Evolutionary conservation across 2,329 filamentous ascomycete species (phyloP).

Genomic region (Apiospora marii): DNA sequence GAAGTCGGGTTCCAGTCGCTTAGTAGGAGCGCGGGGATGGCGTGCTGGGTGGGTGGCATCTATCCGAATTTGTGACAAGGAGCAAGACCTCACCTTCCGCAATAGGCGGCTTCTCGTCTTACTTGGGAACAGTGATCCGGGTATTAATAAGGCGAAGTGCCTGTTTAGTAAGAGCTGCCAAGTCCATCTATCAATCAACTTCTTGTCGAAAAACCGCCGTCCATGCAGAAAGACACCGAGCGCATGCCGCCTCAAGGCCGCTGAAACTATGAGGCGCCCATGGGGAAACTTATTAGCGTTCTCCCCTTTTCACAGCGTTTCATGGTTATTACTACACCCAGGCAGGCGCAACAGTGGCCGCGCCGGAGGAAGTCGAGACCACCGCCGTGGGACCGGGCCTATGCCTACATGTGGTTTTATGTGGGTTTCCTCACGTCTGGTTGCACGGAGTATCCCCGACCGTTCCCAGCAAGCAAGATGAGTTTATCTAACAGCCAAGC

Average conservation of each 20-base stretch:
- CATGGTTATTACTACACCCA: neutral
- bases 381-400: neutral
- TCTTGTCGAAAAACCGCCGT: neutral
- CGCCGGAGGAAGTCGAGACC: neutral
- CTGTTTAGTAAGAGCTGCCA: neutral
- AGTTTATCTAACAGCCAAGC: neutral
- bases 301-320: neutral
- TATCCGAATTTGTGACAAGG: neutral
- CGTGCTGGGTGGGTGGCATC: neutral
- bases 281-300: neutral
- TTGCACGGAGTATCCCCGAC: neutral
- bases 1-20: neutral
- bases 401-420: neutral
- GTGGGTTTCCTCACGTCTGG: neutral
- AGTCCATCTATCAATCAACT: neutral
- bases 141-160: neutral
- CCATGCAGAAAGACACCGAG: neutral
- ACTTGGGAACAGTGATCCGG: neutral
- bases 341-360: neutral
- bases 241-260: neutral
- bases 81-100: neutral
- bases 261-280: neutral
- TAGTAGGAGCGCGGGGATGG: neutral
- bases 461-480: neutral
- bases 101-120: neutral